A percentile compares a stretch with the other conserved stretches of the same genome.
Evolutionary conservation across 2,329 filamentous ascomycete species (phyloP).

Genomic region (Colletotrichum karsti): DNA sequence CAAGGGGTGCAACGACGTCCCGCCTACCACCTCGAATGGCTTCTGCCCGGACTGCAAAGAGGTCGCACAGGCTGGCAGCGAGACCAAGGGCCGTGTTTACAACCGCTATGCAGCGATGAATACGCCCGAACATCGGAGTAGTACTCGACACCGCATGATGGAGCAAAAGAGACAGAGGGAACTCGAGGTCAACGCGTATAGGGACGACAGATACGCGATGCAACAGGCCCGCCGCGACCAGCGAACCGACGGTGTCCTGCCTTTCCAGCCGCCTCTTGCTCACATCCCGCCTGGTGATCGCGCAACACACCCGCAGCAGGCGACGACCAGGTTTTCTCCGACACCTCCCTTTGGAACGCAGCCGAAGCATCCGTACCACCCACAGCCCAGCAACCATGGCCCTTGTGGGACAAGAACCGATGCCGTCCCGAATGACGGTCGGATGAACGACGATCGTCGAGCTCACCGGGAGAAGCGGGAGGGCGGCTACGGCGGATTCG

Average conservation of each 20-base stretch:
- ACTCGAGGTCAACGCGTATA: neutral
- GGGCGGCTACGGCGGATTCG: neutral
- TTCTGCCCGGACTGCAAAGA: constrained; percentile 9
- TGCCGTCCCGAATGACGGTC: neutral
- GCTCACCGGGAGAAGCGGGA: neutral
- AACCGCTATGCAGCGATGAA: constrained; percentile 2
- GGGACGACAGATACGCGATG: neutral
- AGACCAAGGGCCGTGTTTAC: constrained; percentile 3
- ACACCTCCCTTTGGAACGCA: no score
- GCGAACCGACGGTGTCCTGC: neutral
- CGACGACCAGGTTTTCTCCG: neutral
- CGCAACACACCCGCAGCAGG: neutral
- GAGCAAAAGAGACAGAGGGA: neutral
- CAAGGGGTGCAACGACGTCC: constrained; percentile 8
- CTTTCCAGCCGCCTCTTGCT: neutral
- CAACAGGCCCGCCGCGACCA: neutral
- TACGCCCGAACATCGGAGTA: neutral
- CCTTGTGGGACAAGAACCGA: neutral
- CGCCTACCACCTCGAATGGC: no score
- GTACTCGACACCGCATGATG: constrained; percentile 2
- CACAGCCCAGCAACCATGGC: neutral
- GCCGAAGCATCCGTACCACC: no score
- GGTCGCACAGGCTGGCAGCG: neutral
- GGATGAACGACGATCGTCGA: neutral
- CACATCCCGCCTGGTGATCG: constrained; percentile 2